Conservation (phyloP, 1,284 basidiomycete genomes). For the Phellopilus nigrolimitatus region DNA sequence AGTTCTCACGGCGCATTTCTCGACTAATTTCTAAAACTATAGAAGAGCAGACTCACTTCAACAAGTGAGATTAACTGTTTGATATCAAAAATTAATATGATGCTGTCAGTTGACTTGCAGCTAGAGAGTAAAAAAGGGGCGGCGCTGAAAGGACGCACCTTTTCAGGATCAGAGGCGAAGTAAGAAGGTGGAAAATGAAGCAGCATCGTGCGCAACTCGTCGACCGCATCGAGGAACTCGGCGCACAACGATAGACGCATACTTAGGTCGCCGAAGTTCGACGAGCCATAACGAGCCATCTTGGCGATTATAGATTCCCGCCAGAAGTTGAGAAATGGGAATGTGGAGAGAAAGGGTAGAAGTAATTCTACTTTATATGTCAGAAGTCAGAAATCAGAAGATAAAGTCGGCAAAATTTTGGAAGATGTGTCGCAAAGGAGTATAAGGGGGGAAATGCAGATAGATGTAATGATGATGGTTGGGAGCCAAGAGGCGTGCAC, state of each 20-base stretch:
- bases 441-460: neutral
- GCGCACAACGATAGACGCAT: constrained; percentile 9
- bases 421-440: neutral
- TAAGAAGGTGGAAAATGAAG: constrained; percentile 16
- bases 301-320: neutral
- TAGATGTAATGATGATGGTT: constrained; percentile 15
- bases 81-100: constrained; percentile 3
- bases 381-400: constrained; percentile 1
- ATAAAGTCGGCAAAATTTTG: neutral
- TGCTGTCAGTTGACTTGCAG: constrained; percentile 8
- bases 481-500: constrained; percentile 6
- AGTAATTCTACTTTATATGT: too few relatives aligned
- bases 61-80: constrained; percentile 18
- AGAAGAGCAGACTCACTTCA: constrained; percentile 14
- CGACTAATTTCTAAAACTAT: neutral
- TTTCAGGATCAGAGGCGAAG: constrained; percentile 14
- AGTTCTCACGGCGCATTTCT: constrained; percentile 12
- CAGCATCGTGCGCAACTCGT: constrained; percentile 10
- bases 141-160: constrained; percentile 2
- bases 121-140: neutral
- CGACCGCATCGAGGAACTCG: constrained; percentile 12
- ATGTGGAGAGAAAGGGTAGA: neutral
- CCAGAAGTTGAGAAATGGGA: neutral
- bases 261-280: constrained; percentile 9
- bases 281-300: constrained; percentile 11